Percentiles rank a stretch among this genome's conserved stretches.
Evolutionary conservation across 805 yeast genomes (phyloP).

Genomic region (Pichia manshurica): DNA sequence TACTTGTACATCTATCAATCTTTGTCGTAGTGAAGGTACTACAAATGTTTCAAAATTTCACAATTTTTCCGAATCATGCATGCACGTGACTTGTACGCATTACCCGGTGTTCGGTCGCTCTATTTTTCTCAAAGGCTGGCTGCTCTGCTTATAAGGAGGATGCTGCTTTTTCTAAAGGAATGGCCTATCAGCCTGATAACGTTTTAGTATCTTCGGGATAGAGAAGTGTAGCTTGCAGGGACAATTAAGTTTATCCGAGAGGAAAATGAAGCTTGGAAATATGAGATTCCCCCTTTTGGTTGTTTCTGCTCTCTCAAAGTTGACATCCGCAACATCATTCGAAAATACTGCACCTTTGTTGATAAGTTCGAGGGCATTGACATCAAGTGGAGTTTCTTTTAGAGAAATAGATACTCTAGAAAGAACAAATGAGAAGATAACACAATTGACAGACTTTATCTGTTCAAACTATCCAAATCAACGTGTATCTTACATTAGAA

Average conservation of each 20-base stretch:
- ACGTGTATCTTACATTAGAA: constrained; percentile 15
- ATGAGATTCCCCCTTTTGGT: not conserved
- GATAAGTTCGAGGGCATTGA: constrained; percentile 14
- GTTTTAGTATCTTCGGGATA: no score
- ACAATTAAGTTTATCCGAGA: not conserved
- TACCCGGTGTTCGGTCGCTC: no score
- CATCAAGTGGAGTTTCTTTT: constrained; percentile 6
- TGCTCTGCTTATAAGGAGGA: not conserved
- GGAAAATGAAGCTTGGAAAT: not conserved
- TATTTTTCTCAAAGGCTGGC: not conserved
- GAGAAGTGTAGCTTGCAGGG: no score
- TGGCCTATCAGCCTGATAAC: no score
- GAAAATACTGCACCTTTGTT: constrained; percentile 31
- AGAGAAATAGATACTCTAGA: constrained; percentile 17
- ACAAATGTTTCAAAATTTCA: no score
- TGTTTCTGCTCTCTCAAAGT: constrained; percentile 10
- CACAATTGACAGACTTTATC: constrained; percentile 14
- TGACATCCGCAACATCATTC: constrained; percentile 19
- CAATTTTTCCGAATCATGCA: no score
- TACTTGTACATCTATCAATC: no score
- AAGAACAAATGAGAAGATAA: constrained; percentile 7
- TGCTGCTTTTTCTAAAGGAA: not conserved
- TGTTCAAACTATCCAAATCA: constrained; percentile 15
- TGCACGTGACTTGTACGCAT: no score
- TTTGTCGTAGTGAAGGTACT: no score